These are phyloP conservation scores for Aspergillus cavernicola DNA, from an alignment of 495 filamentous ascomycete species.

Conservation along the genomic window DNA sequence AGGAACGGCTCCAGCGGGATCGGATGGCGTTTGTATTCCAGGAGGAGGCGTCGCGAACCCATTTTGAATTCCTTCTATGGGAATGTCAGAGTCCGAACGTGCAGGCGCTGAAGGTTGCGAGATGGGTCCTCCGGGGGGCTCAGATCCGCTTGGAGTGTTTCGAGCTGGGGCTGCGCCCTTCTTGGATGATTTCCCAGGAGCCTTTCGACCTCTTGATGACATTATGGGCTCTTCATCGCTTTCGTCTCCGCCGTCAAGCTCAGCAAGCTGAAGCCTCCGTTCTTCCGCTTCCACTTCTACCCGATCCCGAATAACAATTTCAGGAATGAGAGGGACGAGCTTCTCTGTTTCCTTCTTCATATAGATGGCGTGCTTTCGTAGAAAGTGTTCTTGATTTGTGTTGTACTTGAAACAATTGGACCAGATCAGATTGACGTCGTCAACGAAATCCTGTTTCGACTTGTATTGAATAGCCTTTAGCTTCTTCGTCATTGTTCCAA, in stretches of 20 bases:
- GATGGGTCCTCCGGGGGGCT: slow-evolving; percentile 64
- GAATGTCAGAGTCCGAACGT: slow-evolving; percentile 61
- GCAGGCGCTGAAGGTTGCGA: slow-evolving; percentile 47
- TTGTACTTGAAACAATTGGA: slow-evolving; percentile 95
- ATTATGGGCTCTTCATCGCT: slow-evolving; percentile 98
- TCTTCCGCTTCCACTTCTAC: slow-evolving; percentile 98
- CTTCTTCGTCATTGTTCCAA: slow-evolving; percentile 97
- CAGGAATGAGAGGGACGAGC: slow-evolving; percentile 89
- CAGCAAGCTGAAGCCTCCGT: slow-evolving; percentile 67
- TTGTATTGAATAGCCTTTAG: slow-evolving; percentile 82
- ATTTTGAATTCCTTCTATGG: slow-evolving; percentile 68
- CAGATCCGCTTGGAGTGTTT: slow-evolving; percentile 62
- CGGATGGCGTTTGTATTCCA: slow-evolving; percentile 72
- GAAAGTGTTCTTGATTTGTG: slow-evolving; percentile 76
- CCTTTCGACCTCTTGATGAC: slow-evolving; percentile 90
- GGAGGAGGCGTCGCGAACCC: slow-evolving; percentile 80
- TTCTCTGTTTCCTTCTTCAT: slow-evolving; percentile 98
- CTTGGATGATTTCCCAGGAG: slow-evolving; percentile 72
- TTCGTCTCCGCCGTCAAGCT: slow-evolving; percentile 79
- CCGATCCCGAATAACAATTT: slow-evolving; percentile 81
- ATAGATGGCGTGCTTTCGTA: slow-evolving; percentile 88
- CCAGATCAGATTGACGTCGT: slow-evolving; percentile 93
- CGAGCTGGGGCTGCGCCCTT: slow-evolving; percentile 72
- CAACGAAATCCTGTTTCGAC: slow-evolving; percentile 92
- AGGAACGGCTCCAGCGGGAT: slow-evolving; percentile 61